phyloP scores from a whole-genome alignment of 441 rosid genomes.

The Adansonia grandidieri region DNA sequence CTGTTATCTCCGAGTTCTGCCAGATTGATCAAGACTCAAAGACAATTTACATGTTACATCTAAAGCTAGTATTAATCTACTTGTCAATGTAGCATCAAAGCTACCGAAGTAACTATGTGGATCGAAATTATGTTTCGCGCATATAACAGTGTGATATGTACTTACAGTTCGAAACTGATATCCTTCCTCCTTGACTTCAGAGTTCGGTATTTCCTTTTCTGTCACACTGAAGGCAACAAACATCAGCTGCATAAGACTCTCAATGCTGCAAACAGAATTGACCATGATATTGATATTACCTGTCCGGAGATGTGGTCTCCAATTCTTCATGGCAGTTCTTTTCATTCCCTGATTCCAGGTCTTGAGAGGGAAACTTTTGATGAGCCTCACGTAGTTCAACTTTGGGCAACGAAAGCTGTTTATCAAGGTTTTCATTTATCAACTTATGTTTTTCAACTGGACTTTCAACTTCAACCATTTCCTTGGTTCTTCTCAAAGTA shows the following conservation, averaged over 20 bases:
- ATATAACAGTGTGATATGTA: slow-evolving; percentile 20
- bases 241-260: slow-evolving; percentile 33
- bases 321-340: slow-evolving; percentile 50
- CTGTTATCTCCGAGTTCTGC: slow-evolving; percentile 83
- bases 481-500: slow-evolving; percentile 40
- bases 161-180: slow-evolving; percentile 71
- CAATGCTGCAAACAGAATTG: slow-evolving; percentile 12
- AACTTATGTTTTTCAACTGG: slow-evolving; percentile 46
- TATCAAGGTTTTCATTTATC: slow-evolving; percentile 44
- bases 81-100: background rate
- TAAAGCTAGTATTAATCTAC: background rate
- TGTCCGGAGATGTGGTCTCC: slow-evolving; percentile 53
- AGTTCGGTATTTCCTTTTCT: slow-evolving; percentile 41
- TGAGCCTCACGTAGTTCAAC: slow-evolving; percentile 44
- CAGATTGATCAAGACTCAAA: slow-evolving; percentile 24
- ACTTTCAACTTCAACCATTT: slow-evolving; percentile 42
- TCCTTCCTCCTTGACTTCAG: slow-evolving; percentile 48
- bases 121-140: background rate
- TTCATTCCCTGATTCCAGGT: slow-evolving; percentile 54
- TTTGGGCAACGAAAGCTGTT: slow-evolving; percentile 44
- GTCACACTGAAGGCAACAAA: slow-evolving; percentile 47
- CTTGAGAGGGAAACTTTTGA: slow-evolving; percentile 46
- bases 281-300: slow-evolving; percentile 39
- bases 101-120: background rate
- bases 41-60: background rate